phyloP scores from a whole-genome alignment of 75 land plant species.

The Selaginella tamariscina region DNA sequence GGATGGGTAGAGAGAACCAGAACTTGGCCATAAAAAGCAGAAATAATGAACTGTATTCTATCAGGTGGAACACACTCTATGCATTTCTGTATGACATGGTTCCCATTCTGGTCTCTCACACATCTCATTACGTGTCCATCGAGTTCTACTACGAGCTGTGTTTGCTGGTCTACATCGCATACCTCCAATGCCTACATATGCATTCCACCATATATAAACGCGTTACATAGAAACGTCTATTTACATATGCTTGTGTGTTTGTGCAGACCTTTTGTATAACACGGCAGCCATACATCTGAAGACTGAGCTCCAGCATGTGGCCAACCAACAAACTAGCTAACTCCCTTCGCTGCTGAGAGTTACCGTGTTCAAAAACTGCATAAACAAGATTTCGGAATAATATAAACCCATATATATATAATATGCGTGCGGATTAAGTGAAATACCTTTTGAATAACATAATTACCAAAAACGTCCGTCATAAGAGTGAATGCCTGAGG shows the following conservation, averaged over 20 bases:
- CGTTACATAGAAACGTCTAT: not conserved
- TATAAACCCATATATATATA: not conserved
- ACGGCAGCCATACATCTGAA: conserved; percentile 9
- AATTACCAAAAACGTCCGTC: conserved; percentile 10
- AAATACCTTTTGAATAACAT: not conserved
- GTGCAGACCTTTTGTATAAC: not conserved
- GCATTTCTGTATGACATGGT: conserved; percentile 12
- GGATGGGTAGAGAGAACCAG: conserved; percentile 35
- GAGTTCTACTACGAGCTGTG: conserved; percentile 2
- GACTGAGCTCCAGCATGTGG: conserved; percentile 2
- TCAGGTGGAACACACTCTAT: conserved; percentile 7
- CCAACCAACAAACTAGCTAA: not conserved
- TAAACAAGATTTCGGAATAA: not conserved
- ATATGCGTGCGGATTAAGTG: not conserved
- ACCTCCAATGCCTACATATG: conserved; percentile 10
- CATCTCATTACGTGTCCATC: conserved; percentile 12
- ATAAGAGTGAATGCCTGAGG: conserved; percentile 10
- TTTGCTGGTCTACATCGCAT: conserved; percentile 4
- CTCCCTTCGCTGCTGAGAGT: conserved; percentile 11
- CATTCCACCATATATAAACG: not conserved
- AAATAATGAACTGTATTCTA: not conserved
- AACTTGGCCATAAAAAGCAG: conserved; percentile 11
- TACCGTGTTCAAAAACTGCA: conserved; percentile 11
- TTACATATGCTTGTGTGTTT: not conserved
- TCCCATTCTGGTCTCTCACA: conserved; percentile 12